Base-by-base conservation (phyloP, 768 basidiomycete genomes). In the Strobilomyces dryophilus region DNA sequence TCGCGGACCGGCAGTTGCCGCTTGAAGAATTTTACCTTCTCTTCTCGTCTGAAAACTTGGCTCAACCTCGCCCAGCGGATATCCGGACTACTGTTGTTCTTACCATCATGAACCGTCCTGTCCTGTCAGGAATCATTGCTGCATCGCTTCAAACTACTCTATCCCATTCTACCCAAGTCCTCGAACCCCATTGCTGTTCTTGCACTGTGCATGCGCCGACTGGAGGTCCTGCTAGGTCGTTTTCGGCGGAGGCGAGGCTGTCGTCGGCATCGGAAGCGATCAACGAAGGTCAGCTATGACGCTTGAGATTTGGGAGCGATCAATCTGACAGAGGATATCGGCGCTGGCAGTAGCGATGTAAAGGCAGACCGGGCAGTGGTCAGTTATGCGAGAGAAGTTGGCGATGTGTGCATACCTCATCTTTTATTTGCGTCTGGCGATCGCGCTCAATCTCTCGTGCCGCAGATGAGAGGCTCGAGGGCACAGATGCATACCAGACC, bases 181-280 rank as follows among this genome's bases (percentile, higher is more conserved):
- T 84, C 80, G 59, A 85, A 85, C 10, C 82, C 80, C 6, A 65
- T 82, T 4, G 79, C 90, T 1, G 73, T 77, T 0, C 82, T 68
- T 98, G 15, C 88, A 92, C 0, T 98, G 95, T 64, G 87, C 88
- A 1, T 80, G 80, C 32, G 86, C 93, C 79, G 85, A 94, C 62
- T 81, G 83, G 79, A 75, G 77, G 34, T 74, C 75, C 17, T 75
- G 74, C 40, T 84, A 88, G 62, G 84, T 98, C 61, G 81, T 93
- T 11, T 79, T 98, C 1, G 95, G 93, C 0, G 72, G 89, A 52
- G 91, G 95, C 43, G 97, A 98, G 62, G 95, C 93, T 5, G 85
- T 98, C 20, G 95, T 95, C 61, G 75, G 89, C 8, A 93, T 90
- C 62, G 84, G 86, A 1, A 78, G 81, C 0, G 91, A 94, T 94